Conservation (phyloP, 179 eudicot genomes). For the Silene noctiflora region DNA sequence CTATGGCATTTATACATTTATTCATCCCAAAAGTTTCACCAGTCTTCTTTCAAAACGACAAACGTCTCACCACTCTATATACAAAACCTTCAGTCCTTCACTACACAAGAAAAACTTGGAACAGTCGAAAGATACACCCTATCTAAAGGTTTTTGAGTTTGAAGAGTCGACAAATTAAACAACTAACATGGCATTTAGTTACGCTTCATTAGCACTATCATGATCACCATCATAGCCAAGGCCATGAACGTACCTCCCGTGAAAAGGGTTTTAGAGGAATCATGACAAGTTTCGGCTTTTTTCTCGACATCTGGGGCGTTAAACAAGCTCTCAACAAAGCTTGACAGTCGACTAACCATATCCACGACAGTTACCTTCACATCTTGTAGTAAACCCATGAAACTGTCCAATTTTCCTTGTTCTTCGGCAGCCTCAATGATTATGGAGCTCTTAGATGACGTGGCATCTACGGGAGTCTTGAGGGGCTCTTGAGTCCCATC, state of each 20-base stretch:
- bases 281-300: conserved; percentile 18
- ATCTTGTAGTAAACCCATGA: conserved; percentile 31
- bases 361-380: conserved; percentile 42
- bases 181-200: conserved; percentile 14
- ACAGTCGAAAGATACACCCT: not conserved
- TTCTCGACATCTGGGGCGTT: conserved; percentile 25
- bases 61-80: too few relatives aligned
- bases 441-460: conserved; percentile 18
- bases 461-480: conserved; percentile 14
- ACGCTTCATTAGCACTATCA: conserved; percentile 58
- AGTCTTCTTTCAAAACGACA: too few relatives aligned
- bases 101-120: too few relatives aligned
- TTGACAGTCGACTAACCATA: conserved; percentile 45
- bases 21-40: too few relatives aligned
- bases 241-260: conserved; percentile 55
- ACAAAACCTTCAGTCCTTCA: too few relatives aligned
- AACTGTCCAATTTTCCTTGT: conserved; percentile 28
- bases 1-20: too few relatives aligned
- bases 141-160: not conserved
- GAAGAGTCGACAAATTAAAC: conserved; percentile 33
- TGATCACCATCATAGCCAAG: conserved; percentile 69
- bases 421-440: conserved; percentile 20
- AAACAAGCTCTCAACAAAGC: conserved; percentile 47
- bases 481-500: conserved; percentile 14
- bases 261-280: conserved; percentile 22